These are phyloP conservation scores for Plantago ovata DNA, from an alignment of 257 asterid species.

Conservation along the genomic window DNA sequence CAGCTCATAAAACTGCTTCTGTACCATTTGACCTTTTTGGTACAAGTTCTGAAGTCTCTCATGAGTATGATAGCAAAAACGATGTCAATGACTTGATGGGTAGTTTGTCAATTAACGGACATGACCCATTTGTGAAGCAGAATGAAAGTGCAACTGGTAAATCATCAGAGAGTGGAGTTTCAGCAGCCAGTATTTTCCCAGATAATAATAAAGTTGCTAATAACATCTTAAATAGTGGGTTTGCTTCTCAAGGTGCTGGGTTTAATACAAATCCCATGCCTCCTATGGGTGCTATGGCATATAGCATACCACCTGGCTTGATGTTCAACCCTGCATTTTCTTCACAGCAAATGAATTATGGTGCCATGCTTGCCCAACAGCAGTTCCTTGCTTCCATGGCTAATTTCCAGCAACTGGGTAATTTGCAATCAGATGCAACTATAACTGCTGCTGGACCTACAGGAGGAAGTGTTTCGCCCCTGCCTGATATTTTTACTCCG, in stretches of 20 bases:
- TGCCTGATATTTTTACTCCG: slow-evolving; percentile 87
- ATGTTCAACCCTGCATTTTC: slow-evolving; percentile 64
- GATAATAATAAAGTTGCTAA: slow-evolving; percentile 32
- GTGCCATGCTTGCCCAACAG: slow-evolving; percentile 76
- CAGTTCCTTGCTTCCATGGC: slow-evolving; percentile 85
- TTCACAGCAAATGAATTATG: slow-evolving; percentile 57
- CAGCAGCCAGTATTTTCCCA: slow-evolving; percentile 30
- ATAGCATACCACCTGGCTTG: slow-evolving; percentile 61
- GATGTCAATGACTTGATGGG: slow-evolving; percentile 57
- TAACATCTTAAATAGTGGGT: slow-evolving; percentile 40
- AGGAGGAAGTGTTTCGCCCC: slow-evolving; percentile 50
- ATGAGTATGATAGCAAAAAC: slow-evolving; percentile 32
- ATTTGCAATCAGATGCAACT: slow-evolving; percentile 41
- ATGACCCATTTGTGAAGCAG: slow-evolving; percentile 37
- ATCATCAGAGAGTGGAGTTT: slow-evolving; percentile 26
- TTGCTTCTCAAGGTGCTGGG: slow-evolving; percentile 56
- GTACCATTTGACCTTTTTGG: slow-evolving; percentile 61
- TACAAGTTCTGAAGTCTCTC: slow-evolving; percentile 41
- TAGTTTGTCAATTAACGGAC: slow-evolving; percentile 46
- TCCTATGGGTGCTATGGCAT: slow-evolving; percentile 60
- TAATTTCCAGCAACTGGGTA: slow-evolving; percentile 79
- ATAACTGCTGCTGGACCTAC: slow-evolving; percentile 42
- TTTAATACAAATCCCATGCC: slow-evolving; percentile 46
- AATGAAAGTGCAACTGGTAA: slow-evolving; percentile 34
- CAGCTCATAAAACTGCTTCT: slow-evolving; percentile 39